phyloP scores from a whole-genome alignment of 176 grass and related monocot species.

The Elymus sibiricus region DNA sequence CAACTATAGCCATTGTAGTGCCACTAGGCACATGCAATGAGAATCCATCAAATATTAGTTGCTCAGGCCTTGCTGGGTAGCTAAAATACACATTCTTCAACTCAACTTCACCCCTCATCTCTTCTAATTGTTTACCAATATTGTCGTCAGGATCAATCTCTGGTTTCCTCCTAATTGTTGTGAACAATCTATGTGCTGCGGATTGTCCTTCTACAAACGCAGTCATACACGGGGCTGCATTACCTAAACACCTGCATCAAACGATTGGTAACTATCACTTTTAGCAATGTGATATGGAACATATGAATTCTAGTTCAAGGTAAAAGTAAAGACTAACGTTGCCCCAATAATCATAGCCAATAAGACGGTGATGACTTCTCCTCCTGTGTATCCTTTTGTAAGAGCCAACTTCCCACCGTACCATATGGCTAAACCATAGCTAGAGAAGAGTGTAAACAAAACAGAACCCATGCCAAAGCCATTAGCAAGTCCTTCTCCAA shows the following conservation, averaged over 20 bases:
- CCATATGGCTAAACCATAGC: constrained; percentile 18
- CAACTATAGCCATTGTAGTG: constrained; percentile 38
- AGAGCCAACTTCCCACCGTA: constrained; percentile 11
- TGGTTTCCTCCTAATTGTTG: constrained; percentile 37
- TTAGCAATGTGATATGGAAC: neutral
- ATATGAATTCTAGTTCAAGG: neutral
- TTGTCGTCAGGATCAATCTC: constrained; percentile 23
- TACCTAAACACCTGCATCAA: constrained; percentile 10
- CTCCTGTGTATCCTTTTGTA: constrained; percentile 20
- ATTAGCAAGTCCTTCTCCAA: constrained; percentile 1
- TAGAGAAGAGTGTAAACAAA: constrained; percentile 12
- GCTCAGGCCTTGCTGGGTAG: constrained; percentile 43
- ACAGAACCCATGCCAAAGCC: constrained; percentile 15
- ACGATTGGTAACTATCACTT: neutral
- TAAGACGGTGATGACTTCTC: neutral
- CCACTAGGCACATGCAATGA: constrained; percentile 18
- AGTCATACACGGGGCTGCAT: constrained; percentile 23
- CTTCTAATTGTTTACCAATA: constrained; percentile 12
- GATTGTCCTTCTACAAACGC: constrained; percentile 25
- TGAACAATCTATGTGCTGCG: constrained; percentile 34
- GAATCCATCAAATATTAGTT: constrained; percentile 38
- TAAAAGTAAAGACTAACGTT: neutral
- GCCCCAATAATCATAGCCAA: constrained; percentile 17
- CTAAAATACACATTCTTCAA: constrained; percentile 42
- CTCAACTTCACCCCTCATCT: constrained; percentile 44